Base-by-base conservation (phyloP, 306 rosid species). In the Trifolium repens region DNA sequence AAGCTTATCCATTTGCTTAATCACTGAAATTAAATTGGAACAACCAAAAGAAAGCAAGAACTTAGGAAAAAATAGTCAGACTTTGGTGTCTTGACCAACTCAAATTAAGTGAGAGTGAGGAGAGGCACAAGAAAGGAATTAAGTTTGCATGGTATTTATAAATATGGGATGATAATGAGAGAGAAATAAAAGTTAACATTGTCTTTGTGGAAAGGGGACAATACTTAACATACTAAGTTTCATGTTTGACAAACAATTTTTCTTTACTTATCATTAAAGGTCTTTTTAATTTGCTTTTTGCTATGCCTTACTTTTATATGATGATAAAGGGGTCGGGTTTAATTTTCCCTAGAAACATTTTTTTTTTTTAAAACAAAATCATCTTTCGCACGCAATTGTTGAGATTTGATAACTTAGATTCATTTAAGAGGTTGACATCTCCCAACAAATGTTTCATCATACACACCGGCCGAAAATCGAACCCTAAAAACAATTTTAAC, bases 1-100 rank as follows among this genome's bases (percentile, higher is more conserved):
- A 46, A 78, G 57, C 89, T 85, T 89, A 32, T 85, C 86, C 92
- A 84, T 93, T 46, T 34, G 2, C 30, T 40, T 43, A 27, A 65
- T 2, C 42, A 17, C 42, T 67, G 1, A 37, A 30, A 30, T 30
- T 30, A 3, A 74, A 67, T 40, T 17, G 19, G 19, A 17, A 17
- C 19, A 49, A 26, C 66, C 60, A 43, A 63, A 53, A 17, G 19
- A 17, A 17, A 17, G 19, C 7, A 13, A 55, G 47, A 40, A 53
- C 15, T 1, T 2, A 15, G 1, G 16, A 14, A 2, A 16, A 50
- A 32, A 4, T 13, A 7, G 1, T 2, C 5, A 72, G 9, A 39
- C 14, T 13, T 58, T 46, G 11, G 62, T 9, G 15, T 46, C 50
- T 75, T 67, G 43, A 58, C 46, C 40, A 69, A 35, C 32, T 32